Evolutionary conservation across 495 filamentous ascomycete species (phyloP).

Genomic region (Xylona heveae): DNA sequence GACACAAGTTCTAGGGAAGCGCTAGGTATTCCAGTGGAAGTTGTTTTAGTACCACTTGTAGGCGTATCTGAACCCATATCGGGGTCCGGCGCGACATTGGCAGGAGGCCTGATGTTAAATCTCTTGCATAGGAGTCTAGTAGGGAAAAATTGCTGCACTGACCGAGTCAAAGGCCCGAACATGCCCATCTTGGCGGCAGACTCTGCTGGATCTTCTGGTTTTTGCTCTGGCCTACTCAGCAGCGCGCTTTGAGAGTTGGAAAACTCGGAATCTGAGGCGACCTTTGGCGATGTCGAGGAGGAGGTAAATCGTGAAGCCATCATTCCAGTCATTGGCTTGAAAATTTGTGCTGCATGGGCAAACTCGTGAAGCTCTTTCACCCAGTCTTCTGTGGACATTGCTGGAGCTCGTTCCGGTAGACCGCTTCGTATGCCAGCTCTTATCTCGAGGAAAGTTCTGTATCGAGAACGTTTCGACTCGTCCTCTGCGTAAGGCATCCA

Average conservation of each 20-base stretch:
- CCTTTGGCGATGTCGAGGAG: constrained; percentile 27
- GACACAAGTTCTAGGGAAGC: constrained; percentile 19
- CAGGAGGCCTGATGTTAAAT: constrained; percentile 64
- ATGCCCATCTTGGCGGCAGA: constrained; percentile 80
- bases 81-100: constrained; percentile 42
- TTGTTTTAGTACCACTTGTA: constrained; percentile 7
- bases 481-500: constrained; percentile 81
- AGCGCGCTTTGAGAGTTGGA: too few relatives aligned
- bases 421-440: constrained; percentile 40
- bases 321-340: constrained; percentile 72
- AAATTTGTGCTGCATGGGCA: constrained; percentile 68
- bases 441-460: constrained; percentile 60
- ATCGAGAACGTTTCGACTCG: constrained; percentile 52
- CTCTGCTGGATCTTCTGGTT: constrained; percentile 57
- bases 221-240: constrained; percentile 34
- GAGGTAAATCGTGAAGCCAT: constrained; percentile 90
- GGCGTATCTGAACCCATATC: constrained; percentile 16
- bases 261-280: constrained; percentile 22
- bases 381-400: constrained; percentile 50
- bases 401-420: constrained; percentile 34
- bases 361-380: constrained; percentile 71
- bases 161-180: constrained; percentile 77
- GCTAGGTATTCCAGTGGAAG: constrained; percentile 9
- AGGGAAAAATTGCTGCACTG: constrained; percentile 51
- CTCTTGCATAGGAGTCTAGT: constrained; percentile 76